Percentiles rank a stretch among this genome's conserved stretches.
phyloP scores from a whole-genome alignment of 768 basidiomycete species.

The Kwoniella europaea region DNA sequence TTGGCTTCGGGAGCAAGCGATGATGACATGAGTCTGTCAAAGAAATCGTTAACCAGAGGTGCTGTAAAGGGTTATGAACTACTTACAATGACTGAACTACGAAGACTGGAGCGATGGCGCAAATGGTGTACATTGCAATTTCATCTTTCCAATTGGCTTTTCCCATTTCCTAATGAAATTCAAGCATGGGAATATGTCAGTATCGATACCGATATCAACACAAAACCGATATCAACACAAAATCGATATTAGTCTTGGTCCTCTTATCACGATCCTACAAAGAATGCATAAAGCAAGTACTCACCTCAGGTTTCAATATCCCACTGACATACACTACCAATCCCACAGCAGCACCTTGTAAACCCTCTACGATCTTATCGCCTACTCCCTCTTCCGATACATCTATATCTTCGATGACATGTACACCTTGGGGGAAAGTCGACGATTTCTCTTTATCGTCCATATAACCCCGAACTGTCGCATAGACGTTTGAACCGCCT shows the following conservation, averaged over 20 bases:
- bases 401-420: constrained; percentile 60
- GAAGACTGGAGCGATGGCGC: constrained; percentile 61
- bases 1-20: constrained; percentile 57
- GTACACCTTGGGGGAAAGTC: constrained; percentile 56
- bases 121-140: constrained; percentile 62
- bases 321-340: constrained; percentile 60
- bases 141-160: constrained; percentile 60
- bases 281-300: too few relatives aligned
- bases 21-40: constrained; percentile 32
- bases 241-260: too few relatives aligned
- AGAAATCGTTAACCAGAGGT: background rate
- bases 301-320: constrained; percentile 60
- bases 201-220: too few relatives aligned
- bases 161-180: constrained; percentile 55
- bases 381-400: constrained; percentile 58
- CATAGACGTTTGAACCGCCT: constrained; percentile 57
- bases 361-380: constrained; percentile 57
- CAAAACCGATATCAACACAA: too few relatives aligned
- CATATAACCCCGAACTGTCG: constrained; percentile 52
- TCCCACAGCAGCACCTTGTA: constrained; percentile 57
- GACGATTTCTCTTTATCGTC: background rate
- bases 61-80: too few relatives aligned
- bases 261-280: too few relatives aligned
- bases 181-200: too few relatives aligned
- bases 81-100: constrained; percentile 37